Base-by-base conservation (phyloP, 2,329 filamentous ascomycete species). In the Cercospora sp. region DNA sequence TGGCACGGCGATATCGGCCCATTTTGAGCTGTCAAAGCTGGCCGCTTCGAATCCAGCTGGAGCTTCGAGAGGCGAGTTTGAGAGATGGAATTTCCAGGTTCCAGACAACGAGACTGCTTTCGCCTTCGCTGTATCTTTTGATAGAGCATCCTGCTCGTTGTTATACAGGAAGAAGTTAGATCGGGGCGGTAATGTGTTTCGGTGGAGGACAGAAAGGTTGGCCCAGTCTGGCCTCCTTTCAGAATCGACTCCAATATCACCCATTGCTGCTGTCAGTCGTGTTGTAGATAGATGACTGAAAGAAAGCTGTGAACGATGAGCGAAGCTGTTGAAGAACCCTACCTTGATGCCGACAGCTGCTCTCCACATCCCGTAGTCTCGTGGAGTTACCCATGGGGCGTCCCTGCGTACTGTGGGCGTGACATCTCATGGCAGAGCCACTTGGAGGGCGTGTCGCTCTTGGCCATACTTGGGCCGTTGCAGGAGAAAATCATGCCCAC, bases 141-240 rank as follows among this genome's bases (percentile, higher is more conserved):
- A 73, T 18, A 88, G 76, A 0, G 87, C 86, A 73, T 85, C 82
- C 1, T 79, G 73, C 67, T 85, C 82, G 13, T 75, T 81, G 42
- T 81, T 73, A 72, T 86, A 88, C 28, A 86, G 78, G 74, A 84
- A 83, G 74, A 88, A 89, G 71, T 86, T 81, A 60, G 85, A 84
- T 65, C 87, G 83, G 4, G 86, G 84, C 8, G 85, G 80, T 5
- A 90, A 80, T 0, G 85, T 87, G 71, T 88, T 88, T 70, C 83
- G 84, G 75, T 89, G 88, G 16, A 90, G 80, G 31, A 90, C 80
- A 3, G 82, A 74, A 66, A 88, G 81, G 72, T 90, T 90, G 75
- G 83, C 87, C 86, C 87, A 90, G 74, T 90, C 87, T 0, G 87
- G 87, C 33, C 63, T 53, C 51, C 61, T 33, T 33, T n/a, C 53